Evolutionary conservation across 495 filamentous ascomycete genomes (phyloP).

Genomic region (Stereocaulon alpinum): DNA sequence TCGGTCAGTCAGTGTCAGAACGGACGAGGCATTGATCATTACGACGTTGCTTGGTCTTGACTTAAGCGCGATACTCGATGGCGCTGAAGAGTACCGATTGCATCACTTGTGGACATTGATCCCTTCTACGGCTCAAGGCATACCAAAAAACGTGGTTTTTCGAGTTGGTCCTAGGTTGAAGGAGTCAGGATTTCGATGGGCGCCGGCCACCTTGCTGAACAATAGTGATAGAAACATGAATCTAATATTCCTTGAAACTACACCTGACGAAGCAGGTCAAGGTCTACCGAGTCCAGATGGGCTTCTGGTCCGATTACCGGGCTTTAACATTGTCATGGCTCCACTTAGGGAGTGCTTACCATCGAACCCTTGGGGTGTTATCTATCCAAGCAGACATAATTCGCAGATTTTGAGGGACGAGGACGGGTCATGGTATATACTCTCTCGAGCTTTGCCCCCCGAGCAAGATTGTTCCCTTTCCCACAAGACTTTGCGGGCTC

Average conservation of each 20-base stretch:
- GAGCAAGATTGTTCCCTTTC: not conserved
- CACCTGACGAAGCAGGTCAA: not conserved
- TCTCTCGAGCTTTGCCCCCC: not conserved
- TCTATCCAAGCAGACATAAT: not conserved
- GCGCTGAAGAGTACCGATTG: not conserved
- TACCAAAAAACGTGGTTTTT: not conserved
- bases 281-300: not conserved
- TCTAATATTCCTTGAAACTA: not conserved
- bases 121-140: not conserved
- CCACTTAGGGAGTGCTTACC: not conserved
- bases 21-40: slow-evolving; percentile 12
- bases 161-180: not conserved
- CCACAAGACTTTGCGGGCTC: not conserved
- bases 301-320: not conserved
- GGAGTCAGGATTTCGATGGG: slow-evolving; percentile 1
- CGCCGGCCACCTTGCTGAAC: not conserved
- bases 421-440: not conserved
- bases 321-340: not conserved
- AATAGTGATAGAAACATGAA: not conserved
- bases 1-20: slow-evolving; percentile 8
- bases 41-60: slow-evolving; percentile 9
- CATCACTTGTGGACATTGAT: not conserved
- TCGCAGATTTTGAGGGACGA: not conserved
- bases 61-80: slow-evolving; percentile 1
- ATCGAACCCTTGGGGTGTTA: not conserved